phyloP scores from a whole-genome alignment of 2,329 filamentous ascomycete species.

The Dothiorella sarmentorum region DNA sequence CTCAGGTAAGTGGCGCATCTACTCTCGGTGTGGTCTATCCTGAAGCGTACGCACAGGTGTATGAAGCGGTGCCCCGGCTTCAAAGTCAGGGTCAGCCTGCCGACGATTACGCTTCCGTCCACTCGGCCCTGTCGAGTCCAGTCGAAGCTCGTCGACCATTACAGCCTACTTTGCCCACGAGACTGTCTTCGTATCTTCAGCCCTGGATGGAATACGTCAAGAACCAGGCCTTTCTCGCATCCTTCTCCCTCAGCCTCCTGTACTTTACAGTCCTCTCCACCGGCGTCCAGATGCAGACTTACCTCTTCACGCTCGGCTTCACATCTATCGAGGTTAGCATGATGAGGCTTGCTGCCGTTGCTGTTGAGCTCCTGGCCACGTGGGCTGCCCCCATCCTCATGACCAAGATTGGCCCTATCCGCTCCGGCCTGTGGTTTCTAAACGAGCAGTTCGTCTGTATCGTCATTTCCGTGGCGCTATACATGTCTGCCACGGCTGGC shows the following conservation, averaged over 20 bases:
- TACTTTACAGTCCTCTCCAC: slow-evolving; percentile 52
- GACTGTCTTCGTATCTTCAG: not conserved
- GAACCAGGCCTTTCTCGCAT: slow-evolving; percentile 58
- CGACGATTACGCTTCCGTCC: not conserved
- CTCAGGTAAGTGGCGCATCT: slow-evolving; percentile 35
- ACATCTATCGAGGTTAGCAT: slow-evolving; percentile 52
- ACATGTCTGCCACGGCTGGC: not conserved
- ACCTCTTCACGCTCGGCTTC: slow-evolving; percentile 55
- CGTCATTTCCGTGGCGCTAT: slow-evolving; percentile 35
- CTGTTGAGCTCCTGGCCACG: slow-evolving; percentile 60
- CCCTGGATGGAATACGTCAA: slow-evolving; percentile 18
- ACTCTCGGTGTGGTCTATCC: too few species aligned
- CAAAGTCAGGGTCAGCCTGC: not conserved
- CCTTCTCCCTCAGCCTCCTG: slow-evolving; percentile 56
- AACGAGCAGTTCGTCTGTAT: slow-evolving; percentile 63
- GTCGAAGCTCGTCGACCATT: not conserved
- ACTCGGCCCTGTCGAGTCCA: not conserved
- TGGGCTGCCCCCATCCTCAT: slow-evolving; percentile 58
- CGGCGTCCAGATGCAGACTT: slow-evolving; percentile 61
- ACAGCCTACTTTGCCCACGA: not conserved
- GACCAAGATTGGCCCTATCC: slow-evolving; percentile 47
- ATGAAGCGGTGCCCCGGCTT: slow-evolving; percentile 39
- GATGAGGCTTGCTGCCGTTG: slow-evolving; percentile 51
- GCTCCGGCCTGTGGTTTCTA: slow-evolving; percentile 68
- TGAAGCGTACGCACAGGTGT: too few species aligned